A percentile compares a stretch with the other conserved stretches of the same genome.
Evolutionary conservation across 176 grass and related monocot genomes (phyloP).

Genomic region (Alopecurus myosuroides): DNA sequence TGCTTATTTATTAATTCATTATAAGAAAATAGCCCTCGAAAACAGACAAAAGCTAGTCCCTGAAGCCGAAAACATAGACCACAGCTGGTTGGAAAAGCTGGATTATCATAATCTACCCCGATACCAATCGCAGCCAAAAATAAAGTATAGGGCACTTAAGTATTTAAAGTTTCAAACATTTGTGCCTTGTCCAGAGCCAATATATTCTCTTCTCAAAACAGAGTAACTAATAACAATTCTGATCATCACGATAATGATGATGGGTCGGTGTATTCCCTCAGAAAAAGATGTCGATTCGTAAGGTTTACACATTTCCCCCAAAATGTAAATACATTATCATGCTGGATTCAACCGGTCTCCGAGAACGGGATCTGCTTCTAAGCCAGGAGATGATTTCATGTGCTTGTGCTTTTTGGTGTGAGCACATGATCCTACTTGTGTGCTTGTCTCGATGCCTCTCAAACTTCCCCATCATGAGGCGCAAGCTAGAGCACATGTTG

Average conservation of each 20-base stretch:
- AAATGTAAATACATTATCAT: background rate
- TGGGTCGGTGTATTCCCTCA: too few species aligned
- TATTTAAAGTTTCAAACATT: too few species aligned
- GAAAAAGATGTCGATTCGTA: too few species aligned
- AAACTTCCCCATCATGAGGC: background rate
- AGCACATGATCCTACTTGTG: slow-evolving; percentile 12
- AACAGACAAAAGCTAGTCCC: background rate
- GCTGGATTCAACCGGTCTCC: background rate
- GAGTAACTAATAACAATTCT: background rate
- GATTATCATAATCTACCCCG: background rate
- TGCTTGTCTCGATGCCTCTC: too few species aligned
- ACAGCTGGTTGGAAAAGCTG: background rate
- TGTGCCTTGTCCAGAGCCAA: background rate
- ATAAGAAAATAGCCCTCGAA: background rate
- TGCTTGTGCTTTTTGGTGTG: slow-evolving; percentile 7
- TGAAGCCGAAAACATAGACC: background rate
- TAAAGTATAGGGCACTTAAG: too few species aligned
- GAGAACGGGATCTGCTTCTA: slow-evolving; percentile 12
- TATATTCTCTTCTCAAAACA: background rate
- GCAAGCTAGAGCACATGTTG: too few species aligned
- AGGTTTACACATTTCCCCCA: background rate
- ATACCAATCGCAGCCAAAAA: too few species aligned
- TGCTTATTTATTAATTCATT: background rate
- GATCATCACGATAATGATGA: background rate
- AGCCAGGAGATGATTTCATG: background rate